Evolutionary conservation across 768 basidiomycete genomes (phyloP).

Genomic region (Russula foetens): DNA sequence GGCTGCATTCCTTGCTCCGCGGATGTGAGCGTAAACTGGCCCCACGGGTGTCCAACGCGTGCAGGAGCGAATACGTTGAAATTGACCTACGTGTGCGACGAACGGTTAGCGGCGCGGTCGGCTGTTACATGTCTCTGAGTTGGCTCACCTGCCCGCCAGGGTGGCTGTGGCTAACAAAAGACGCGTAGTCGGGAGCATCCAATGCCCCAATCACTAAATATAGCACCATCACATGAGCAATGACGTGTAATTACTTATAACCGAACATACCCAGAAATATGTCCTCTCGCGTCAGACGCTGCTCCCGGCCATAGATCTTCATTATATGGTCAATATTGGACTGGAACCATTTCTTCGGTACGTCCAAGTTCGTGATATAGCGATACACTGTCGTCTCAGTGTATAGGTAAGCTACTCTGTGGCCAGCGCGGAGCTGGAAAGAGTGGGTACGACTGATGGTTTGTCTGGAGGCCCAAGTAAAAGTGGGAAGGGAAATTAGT

Average conservation of each 20-base stretch:
- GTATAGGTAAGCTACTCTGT: constrained; percentile 57
- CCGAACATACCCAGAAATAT: constrained; percentile 29
- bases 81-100: constrained; percentile 36
- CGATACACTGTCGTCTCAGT: constrained; percentile 64
- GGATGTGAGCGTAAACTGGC: constrained; percentile 53
- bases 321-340: constrained; percentile 59
- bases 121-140: background rate
- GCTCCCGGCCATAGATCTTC: constrained; percentile 38
- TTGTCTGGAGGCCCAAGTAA: constrained; percentile 28
- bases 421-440: constrained; percentile 54
- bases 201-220: constrained; percentile 68
- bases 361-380: constrained; percentile 54
- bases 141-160: constrained; percentile 44
- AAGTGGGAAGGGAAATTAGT: background rate
- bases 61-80: constrained; percentile 59
- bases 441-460: constrained; percentile 44
- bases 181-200: constrained; percentile 59
- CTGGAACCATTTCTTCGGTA: constrained; percentile 68
- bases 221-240: background rate
- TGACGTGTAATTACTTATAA: background rate
- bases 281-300: constrained; percentile 30
- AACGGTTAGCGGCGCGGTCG: constrained; percentile 7
- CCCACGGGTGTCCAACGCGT: constrained; percentile 57
- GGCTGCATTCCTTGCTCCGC: constrained; percentile 28
- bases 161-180: constrained; percentile 69